Percentiles rank a stretch among this genome's conserved stretches.
These are phyloP conservation scores for Gaultheria prostrata DNA, from an alignment of 148 eudicot genomes.

Conservation along the genomic window DNA sequence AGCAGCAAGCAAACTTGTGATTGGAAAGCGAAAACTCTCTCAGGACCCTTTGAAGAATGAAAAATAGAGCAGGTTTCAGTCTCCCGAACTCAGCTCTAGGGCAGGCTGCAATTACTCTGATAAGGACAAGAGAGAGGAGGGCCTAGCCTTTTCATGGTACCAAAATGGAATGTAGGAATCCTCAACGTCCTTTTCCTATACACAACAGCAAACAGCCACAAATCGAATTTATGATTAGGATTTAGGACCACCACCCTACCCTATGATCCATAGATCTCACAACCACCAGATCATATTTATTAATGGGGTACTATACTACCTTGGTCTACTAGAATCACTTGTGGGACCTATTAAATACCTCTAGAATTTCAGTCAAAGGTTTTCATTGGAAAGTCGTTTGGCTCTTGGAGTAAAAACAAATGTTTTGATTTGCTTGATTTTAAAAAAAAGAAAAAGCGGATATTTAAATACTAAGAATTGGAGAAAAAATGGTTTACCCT, in stretches of 20 bases:
- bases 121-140: slow-evolving; percentile 19
- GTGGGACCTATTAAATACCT: not conserved
- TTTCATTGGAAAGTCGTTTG: not conserved
- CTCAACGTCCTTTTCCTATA: slow-evolving; percentile 12
- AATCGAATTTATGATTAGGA: not conserved
- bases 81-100: too few relatives aligned
- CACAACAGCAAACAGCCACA: not conserved
- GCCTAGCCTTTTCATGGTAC: slow-evolving; percentile 15
- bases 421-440: not conserved
- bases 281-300: not conserved
- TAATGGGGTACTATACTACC: not conserved
- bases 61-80: not conserved
- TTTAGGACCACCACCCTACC: not conserved
- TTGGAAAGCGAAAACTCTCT: too few relatives aligned
- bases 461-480: not conserved
- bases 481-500: not conserved
- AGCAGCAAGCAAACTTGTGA: too few relatives aligned
- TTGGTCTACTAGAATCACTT: not conserved
- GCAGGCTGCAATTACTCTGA: slow-evolving; percentile 13
- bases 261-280: not conserved
- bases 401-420: not conserved
- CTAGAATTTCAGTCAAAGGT: not conserved
- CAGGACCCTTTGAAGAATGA: not conserved
- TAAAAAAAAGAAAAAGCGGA: not conserved
- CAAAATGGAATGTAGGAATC: slow-evolving; percentile 11